A percentile compares a stretch with the other conserved stretches of the same genome.
phyloP scores from a whole-genome alignment of 148 eudicot species.

The Fallopia convolvulus region DNA sequence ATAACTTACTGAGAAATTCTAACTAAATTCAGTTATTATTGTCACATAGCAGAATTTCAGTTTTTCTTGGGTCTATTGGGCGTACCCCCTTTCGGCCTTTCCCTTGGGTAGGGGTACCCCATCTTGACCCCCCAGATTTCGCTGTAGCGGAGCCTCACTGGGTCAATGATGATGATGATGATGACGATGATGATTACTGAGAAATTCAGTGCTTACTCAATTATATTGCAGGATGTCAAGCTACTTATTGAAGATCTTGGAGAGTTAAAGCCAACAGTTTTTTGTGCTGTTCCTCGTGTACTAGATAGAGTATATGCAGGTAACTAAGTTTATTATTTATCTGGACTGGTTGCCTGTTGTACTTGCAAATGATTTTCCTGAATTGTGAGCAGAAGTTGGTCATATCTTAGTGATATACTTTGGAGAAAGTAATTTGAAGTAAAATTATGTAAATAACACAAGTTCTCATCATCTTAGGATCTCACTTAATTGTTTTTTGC shows the following conservation, averaged over 20 bases:
- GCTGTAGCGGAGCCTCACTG: no score
- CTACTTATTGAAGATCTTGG: constrained; percentile 78
- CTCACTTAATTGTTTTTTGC: background rate
- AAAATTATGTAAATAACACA: background rate
- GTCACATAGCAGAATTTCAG: no score
- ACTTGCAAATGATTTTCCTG: background rate
- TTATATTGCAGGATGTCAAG: constrained; percentile 68
- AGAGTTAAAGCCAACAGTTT: constrained; percentile 76
- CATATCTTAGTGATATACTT: constrained; percentile 1
- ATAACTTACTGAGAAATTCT: background rate
- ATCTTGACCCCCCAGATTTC: no score
- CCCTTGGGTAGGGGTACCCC: no score
- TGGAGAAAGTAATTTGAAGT: background rate
- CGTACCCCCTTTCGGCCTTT: no score
- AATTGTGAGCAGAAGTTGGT: background rate
- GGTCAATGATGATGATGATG: no score
- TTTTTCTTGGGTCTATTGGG: no score
- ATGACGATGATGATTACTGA: background rate
- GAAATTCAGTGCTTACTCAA: constrained; percentile 13
- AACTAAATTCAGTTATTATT: no score
- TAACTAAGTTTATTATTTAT: constrained; percentile 8
- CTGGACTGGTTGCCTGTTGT: background rate
- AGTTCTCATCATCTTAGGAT: background rate
- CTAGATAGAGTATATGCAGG: constrained; percentile 87
- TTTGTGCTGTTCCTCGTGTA: constrained; percentile 98